These are phyloP conservation scores for Coelastrella sp. DNA, from an alignment of 139 green algal species.

Conservation along the genomic window DNA sequence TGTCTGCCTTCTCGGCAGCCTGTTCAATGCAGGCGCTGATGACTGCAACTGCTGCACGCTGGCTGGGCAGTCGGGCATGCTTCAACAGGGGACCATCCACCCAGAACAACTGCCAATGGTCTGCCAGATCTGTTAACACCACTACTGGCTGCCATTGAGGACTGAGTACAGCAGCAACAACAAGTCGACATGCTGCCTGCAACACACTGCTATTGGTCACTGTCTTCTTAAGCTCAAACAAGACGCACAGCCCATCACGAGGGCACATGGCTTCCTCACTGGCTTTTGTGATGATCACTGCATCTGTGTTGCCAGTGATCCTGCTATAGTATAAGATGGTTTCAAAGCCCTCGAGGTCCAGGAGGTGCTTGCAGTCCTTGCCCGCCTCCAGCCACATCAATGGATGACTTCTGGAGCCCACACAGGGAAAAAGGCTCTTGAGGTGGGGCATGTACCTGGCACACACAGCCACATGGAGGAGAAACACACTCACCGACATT, in stretches of 20 bases:
- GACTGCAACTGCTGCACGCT: neutral
- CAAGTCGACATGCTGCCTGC: neutral
- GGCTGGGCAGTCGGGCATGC: neutral
- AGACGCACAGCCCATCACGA: neutral
- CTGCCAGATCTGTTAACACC: neutral
- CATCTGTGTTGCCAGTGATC: neutral
- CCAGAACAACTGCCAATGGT: neutral
- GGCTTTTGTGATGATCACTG: neutral
- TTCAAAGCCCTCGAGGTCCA: neutral
- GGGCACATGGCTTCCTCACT: neutral
- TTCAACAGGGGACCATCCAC: neutral
- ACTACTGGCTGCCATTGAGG: neutral
- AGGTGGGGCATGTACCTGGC: neutral
- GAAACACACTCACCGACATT: too few species aligned
- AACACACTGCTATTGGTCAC: neutral
- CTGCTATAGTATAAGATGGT: neutral
- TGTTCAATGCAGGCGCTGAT: neutral
- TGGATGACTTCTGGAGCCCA: neutral
- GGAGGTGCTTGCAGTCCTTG: neutral
- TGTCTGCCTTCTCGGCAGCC: too few species aligned
- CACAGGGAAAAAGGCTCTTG: neutral
- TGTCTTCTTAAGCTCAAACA: neutral
- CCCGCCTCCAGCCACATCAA: neutral
- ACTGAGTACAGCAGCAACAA: neutral
- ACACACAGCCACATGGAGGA: too few species aligned